Evolutionary conservation across 1,284 basidiomycete genomes (phyloP).

Genomic region (Fomitopsis pinicola): DNA sequence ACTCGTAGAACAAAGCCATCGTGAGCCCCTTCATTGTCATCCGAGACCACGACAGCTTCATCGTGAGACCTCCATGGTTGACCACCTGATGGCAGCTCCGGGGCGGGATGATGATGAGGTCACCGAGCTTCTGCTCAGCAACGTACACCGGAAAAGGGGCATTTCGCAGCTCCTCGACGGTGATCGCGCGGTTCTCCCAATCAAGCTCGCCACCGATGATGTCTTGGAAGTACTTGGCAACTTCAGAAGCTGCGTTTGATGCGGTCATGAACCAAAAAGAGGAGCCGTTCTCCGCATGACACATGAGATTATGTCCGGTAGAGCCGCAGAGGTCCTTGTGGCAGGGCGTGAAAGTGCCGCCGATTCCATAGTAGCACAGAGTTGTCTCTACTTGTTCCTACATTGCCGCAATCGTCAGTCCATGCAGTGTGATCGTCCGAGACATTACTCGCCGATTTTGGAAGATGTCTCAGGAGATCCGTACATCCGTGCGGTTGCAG

Average conservation of each 20-base stretch:
- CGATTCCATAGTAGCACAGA: conserved; percentile 76
- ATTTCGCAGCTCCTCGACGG: conserved; percentile 54
- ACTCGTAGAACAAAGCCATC: conserved; percentile 60
- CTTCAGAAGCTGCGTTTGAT: conserved; percentile 45
- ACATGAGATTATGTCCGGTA: conserved; percentile 79
- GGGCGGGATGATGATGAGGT: conserved; percentile 75
- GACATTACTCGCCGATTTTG: conserved; percentile 34
- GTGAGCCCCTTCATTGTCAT: conserved; percentile 62
- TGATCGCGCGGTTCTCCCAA: conserved; percentile 60
- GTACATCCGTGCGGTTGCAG: conserved; percentile 45
- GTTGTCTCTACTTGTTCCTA: conserved; percentile 64
- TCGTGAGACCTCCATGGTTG: conserved; percentile 69
- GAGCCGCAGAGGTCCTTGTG: conserved; percentile 81
- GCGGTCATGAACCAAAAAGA: conserved; percentile 83
- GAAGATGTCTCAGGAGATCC: conserved; percentile 55
- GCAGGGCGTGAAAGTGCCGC: conserved; percentile 70
- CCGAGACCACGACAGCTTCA: conserved; percentile 79
- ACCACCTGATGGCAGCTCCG: conserved; percentile 76
- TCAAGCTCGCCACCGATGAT: conserved; percentile 58
- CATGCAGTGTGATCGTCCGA: not conserved
- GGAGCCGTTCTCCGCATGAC: conserved; percentile 63
- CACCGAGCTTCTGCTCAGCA: conserved; percentile 65
- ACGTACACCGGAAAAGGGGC: conserved; percentile 68
- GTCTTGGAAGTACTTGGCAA: conserved; percentile 53
- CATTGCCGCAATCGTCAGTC: not conserved